Percentiles rank a stretch among this genome's conserved stretches.
These are phyloP conservation scores for Ilyonectria destructans DNA, from an alignment of 2,329 filamentous ascomycete species.

Conservation along the genomic window DNA sequence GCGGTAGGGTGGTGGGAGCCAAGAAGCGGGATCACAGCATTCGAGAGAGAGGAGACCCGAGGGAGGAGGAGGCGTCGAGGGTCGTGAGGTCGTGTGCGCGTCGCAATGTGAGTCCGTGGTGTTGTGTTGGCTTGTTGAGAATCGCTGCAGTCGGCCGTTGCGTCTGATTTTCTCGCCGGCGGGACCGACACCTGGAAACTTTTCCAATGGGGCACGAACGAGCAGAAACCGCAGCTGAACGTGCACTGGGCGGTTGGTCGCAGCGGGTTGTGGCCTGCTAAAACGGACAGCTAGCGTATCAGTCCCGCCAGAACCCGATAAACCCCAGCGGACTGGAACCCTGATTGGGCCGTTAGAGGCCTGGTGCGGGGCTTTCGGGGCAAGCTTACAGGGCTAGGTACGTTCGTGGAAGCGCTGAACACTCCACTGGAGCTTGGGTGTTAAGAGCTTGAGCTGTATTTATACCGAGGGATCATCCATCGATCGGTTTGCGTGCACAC, in stretches of 20 bases:
- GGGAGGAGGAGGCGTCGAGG: conserved; percentile 1
- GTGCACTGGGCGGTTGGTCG: conserved; percentile 27
- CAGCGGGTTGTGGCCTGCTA: conserved; percentile 27
- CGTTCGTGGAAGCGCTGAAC: not conserved
- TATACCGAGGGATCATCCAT: not conserved
- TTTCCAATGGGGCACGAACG: conserved; percentile 41
- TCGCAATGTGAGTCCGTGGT: conserved; percentile 17
- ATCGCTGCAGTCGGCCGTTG: not conserved
- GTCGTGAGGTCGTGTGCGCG: conserved; percentile 6
- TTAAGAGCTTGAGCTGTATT: conserved; percentile 6
- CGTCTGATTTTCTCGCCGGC: conserved; percentile 41
- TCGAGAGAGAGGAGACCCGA: not conserved
- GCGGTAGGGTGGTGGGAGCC: conserved; percentile 12
- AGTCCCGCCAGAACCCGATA: conserved; percentile 39
- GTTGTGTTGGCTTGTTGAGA: conserved; percentile 21
- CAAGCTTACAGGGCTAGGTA: not conserved
- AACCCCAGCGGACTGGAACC: not conserved
- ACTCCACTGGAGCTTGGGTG: conserved; percentile 20
- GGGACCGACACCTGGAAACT: conserved; percentile 48
- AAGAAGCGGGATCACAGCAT: conserved; percentile 19
- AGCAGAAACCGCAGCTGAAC: too few relatives aligned
- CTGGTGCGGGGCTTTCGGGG: conserved; percentile 15
- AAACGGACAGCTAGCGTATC: conserved; percentile 36
- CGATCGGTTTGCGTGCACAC: not conserved
- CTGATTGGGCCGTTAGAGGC: conserved; percentile 32